Base-by-base conservation (phyloP, 83 land plant genomes). In the Picea abies region DNA sequence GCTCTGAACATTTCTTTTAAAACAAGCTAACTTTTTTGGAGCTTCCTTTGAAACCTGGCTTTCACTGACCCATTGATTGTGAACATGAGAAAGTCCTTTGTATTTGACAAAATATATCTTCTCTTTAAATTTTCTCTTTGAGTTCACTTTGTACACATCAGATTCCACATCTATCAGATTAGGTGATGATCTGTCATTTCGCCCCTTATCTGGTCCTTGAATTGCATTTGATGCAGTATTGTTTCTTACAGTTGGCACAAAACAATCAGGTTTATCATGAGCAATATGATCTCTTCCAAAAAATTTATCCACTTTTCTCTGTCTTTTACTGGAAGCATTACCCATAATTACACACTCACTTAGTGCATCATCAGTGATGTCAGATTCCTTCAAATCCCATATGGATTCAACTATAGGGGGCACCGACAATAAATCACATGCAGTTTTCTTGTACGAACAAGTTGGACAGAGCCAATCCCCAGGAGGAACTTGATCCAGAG, bases 31-130 rank as follows among this genome's bases (percentile, higher is more conserved):
- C 81, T 90, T 86, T 65, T 68, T 79, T 16, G 95, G 90, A n/a
- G 89, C 91, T 82, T 90, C 88, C 66, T 64, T 78, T 12, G 76
- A 79, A 60, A 93, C 65, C 67, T 91, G 84, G 22, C 70, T 85
- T 79, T 95, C 97, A 58, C 87, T 81, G 17, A 95, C 23, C 97
- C 97, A 95, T 15, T 47, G 70, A 83, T 95, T 93, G 72, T 95
- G 95, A 63, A 88, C 84, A 91, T 95, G 94, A 23, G 97, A 82
- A 68, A 90, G 89, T 65, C 89, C 91, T 79, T 85, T 87, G 75
- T 92, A 95, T 83, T 93, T 92, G 60, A 95, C 97, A 83, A 88
- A 81, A 84, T 91, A 95, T 25, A 87, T 77, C 84, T 79, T 90
- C 66, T 86, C 86, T 65, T n/a, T n/a, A n/a, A n/a, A n/a, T n/a